Evolutionary conservation across 2,329 filamentous ascomycete species (phyloP).

Genomic region (Apiospora rasikravindrae): DNA sequence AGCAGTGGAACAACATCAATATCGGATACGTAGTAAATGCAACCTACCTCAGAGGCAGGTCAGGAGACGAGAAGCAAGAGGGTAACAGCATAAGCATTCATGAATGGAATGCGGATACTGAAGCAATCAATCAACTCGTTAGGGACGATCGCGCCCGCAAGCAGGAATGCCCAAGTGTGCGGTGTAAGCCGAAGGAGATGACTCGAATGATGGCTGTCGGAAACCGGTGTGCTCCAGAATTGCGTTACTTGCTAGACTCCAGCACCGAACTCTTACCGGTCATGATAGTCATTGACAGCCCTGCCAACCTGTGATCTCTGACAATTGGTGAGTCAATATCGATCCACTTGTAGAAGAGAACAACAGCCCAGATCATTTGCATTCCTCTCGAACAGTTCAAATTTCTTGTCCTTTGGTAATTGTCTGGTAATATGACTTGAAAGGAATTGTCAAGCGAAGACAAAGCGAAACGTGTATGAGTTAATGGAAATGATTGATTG

Average conservation of each 20-base stretch:
- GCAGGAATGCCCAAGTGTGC: not conserved
- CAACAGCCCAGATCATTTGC: not conserved
- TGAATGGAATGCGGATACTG: not conserved
- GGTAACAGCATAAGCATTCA: not conserved
- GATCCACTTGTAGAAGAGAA: not conserved
- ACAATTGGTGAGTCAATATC: slow-evolving; percentile 13
- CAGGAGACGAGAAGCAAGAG: not conserved
- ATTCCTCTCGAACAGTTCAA: not conserved
- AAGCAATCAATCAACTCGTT: not conserved
- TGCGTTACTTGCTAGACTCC: not conserved
- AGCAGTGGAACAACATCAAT: not conserved
- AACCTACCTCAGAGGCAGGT: not conserved
- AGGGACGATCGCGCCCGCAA: not conserved
- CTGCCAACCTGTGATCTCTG: not conserved
- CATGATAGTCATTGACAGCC: slow-evolving; percentile 6
- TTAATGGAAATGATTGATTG: slow-evolving; percentile 1
- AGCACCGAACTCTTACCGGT: not conserved
- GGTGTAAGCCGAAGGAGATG: slow-evolving; percentile 13
- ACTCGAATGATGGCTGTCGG: slow-evolving; percentile 3
- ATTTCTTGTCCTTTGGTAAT: not conserved
- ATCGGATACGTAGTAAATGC: not conserved
- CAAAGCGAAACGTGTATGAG: not conserved
- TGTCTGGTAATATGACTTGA: not conserved
- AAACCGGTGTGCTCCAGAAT: not conserved
- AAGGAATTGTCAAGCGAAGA: not conserved